Evolutionary conservation across 129 eudicot species (phyloP).

Genomic region (Lonicera japonica): DNA sequence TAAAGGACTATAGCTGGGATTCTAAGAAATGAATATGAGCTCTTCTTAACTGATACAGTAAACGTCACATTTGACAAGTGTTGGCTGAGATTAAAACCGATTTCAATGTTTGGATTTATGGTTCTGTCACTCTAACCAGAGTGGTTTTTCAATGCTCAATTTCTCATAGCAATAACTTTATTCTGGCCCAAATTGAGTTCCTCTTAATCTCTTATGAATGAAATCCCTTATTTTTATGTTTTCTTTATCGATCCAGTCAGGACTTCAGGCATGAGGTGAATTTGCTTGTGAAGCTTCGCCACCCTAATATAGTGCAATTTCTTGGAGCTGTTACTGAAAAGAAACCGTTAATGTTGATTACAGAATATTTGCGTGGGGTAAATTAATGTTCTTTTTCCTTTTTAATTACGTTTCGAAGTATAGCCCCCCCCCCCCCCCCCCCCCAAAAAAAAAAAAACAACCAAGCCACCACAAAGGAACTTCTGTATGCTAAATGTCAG

Average conservation of each 20-base stretch:
- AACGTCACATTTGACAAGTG: no score
- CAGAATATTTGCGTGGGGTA: conserved; percentile 95
- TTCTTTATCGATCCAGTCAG: conserved; percentile 52
- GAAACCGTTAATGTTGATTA: conserved; percentile 94
- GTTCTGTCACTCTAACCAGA: background rate
- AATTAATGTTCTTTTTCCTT: background rate
- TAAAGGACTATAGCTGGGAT: no score
- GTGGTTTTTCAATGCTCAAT: no score
- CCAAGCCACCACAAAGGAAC: no score
- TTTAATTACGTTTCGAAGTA: background rate
- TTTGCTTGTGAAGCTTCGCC: conserved; percentile 99
- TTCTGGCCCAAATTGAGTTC: background rate
- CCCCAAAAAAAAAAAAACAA: no score
- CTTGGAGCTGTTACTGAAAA: conserved; percentile 98
- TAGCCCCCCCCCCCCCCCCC: background rate
- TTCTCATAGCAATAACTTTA: background rate
- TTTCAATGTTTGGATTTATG: no score
- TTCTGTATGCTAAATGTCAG: background rate
- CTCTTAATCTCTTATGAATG: background rate
- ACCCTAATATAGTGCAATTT: conserved; percentile 97
- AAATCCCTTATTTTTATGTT: conserved; percentile 7
- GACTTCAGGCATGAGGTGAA: conserved; percentile 99
- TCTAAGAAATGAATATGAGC: background rate
- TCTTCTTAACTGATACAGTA: background rate
- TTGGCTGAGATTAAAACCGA: no score